Conservation (phyloP, 2,329 filamentous ascomycete genomes). For the Paecilomyces sp. region DNA sequence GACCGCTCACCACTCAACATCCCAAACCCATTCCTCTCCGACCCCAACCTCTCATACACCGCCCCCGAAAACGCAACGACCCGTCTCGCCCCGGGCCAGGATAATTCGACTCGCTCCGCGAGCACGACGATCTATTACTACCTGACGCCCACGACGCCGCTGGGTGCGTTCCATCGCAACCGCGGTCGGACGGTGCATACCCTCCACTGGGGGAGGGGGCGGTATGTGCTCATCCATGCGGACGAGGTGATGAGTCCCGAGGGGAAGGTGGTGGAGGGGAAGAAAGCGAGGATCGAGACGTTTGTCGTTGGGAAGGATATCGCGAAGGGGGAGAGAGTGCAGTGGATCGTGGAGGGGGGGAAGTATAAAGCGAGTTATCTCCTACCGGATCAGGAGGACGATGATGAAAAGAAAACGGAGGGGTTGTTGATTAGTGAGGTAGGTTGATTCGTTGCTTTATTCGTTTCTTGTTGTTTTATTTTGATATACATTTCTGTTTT, state of each 20-base stretch:
- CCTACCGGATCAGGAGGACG: constrained; percentile 38
- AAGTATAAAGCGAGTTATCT: constrained; percentile 61
- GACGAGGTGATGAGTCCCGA: constrained; percentile 31
- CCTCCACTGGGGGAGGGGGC: constrained; percentile 54
- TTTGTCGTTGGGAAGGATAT: constrained; percentile 58
- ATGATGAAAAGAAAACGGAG: constrained; percentile 29
- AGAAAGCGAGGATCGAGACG: constrained; percentile 50
- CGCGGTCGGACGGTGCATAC: constrained; percentile 57
- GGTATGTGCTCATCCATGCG: constrained; percentile 58
- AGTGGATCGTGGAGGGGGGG: constrained; percentile 64
- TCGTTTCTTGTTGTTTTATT: neutral
- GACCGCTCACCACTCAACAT: constrained; percentile 48
- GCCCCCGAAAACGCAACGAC: constrained; percentile 20
- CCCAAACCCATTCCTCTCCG: constrained; percentile 45
- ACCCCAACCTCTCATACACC: constrained; percentile 19
- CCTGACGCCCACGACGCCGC: constrained; percentile 48
- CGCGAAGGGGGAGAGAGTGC: constrained; percentile 51
- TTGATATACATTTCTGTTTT: too few species aligned
- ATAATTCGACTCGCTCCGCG: constrained; percentile 43
- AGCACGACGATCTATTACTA: constrained; percentile 60
- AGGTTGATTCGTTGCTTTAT: constrained; percentile 7
- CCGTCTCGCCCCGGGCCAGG: constrained; percentile 10
- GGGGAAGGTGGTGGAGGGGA: constrained; percentile 7
- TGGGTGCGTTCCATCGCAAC: constrained; percentile 59
- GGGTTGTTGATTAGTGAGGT: constrained; percentile 59